Evolutionary conservation across 768 basidiomycete species (phyloP), one percentile per base, ranked within the genome.

Genomic region (Boletus rubropictus): DNA sequence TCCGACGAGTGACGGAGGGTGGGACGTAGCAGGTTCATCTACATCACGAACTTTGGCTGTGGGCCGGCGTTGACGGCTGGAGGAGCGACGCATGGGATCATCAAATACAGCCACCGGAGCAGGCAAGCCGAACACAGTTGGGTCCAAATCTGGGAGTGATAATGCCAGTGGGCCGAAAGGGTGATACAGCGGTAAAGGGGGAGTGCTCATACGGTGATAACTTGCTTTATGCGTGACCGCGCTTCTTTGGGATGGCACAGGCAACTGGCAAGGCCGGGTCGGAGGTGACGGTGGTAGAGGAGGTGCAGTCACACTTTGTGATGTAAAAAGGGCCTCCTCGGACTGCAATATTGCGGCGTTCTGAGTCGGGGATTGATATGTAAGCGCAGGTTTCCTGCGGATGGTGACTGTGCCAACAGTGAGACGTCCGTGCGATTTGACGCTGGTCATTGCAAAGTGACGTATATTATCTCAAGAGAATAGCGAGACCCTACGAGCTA

Each of bases 161-260:
- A 78, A 72, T 32, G 84, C 83, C 32, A 86, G 70, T 9, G 64
- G 61, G 3, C 82, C 83, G 27, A 79, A 66, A 22, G 84, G 84
- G 58, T 86, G 84, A 57, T 86, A 86, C 37, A 86, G 64, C 18
- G 84, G 82, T 32, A 86, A 70, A 22, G 74, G 69, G 5, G 77
- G 71, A 5, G 74, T 69, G 7, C 54, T 58, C 54, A 68, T 65
- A 44, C 63, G 57, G 20, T 38, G 50, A 31, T 34, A 53, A 22
- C 41, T 37, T 12, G 49, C 59, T 56, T 49, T 58, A 12, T 50
- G 52, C 4, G 46, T 28, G 17, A 41, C 52, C 31, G 58, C 49
- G 17, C 58, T 51, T 24, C 44, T 54, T 39, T 44, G 47, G 29
- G 54, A 46, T 15, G 40, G 40, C 47, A 56, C 54, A 32, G 55